A percentile compares a stretch with the other conserved stretches of the same genome.
phyloP scores from a whole-genome alignment of 441 rosid species.

The Viola pubescens region DNA sequence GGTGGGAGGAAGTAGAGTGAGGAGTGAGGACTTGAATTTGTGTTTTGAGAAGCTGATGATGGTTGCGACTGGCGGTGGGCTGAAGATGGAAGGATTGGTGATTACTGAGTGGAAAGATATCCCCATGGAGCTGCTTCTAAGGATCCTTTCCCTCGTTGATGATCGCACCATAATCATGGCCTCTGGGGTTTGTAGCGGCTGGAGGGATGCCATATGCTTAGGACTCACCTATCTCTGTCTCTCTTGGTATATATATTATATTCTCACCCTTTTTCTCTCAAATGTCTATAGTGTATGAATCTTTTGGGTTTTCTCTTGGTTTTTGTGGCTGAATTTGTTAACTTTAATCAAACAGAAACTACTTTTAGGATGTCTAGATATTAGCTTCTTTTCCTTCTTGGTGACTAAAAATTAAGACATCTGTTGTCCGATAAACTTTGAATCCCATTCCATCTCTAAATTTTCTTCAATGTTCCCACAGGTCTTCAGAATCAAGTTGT shows the following conservation, averaged over 20 bases:
- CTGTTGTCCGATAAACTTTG: too few relatives aligned
- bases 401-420: too few relatives aligned
- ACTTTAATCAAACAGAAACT: too few relatives aligned
- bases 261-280: neutral
- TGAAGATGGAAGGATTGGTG: constrained; percentile 43
- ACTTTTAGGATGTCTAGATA: too few relatives aligned
- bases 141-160: constrained; percentile 65
- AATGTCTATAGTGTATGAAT: neutral
- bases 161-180: constrained; percentile 71
- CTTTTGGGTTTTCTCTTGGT: neutral
- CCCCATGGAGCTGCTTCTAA: constrained; percentile 70
- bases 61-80: constrained; percentile 25
- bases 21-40: constrained; percentile 49
- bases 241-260: constrained; percentile 44
- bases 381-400: too few relatives aligned
- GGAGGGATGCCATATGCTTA: constrained; percentile 80
- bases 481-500: too few relatives aligned
- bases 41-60: constrained; percentile 61
- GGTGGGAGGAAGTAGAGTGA: constrained; percentile 30
- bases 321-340: neutral
- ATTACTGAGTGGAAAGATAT: constrained; percentile 80
- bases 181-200: constrained; percentile 78
- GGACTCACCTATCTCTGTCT: constrained; percentile 78
- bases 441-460: too few relatives aligned
- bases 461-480: too few relatives aligned